Conservation (phyloP, 352 stramenopile species). For the Thalassiosira exigua region DNA sequence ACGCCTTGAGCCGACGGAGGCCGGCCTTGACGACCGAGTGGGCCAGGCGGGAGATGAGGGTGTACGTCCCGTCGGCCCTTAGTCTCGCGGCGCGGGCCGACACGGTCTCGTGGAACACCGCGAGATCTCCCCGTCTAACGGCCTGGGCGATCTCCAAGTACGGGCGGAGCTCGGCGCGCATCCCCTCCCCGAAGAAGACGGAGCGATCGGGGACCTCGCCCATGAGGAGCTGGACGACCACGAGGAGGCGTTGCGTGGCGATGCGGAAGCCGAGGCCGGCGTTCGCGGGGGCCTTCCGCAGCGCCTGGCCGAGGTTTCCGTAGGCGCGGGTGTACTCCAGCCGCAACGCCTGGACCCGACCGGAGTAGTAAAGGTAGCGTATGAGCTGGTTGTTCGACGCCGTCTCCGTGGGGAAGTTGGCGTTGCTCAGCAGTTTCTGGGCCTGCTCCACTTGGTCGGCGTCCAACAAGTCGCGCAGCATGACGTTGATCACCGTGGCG, state of each 20-base stretch:
- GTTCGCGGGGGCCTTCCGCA: conserved; percentile 95
- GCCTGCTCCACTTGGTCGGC: conserved; percentile 82
- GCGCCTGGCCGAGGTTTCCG: conserved; percentile 94
- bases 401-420: conserved; percentile 79
- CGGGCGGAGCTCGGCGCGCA: conserved; percentile 89
- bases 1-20: conserved; percentile 95
- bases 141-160: conserved; percentile 97
- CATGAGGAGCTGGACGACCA: conserved; percentile 98
- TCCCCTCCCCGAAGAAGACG: conserved; percentile 89
- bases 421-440: conserved; percentile 81
- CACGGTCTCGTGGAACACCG: conserved; percentile 93
- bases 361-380: conserved; percentile 96
- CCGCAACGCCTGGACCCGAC: conserved; percentile 95
- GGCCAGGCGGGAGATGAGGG: conserved; percentile 94
- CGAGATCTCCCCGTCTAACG: conserved; percentile 94
- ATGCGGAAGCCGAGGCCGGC: conserved; percentile 96
- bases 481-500: conserved; percentile 80
- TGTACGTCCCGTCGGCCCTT: conserved; percentile 93
- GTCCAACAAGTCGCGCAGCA: conserved; percentile 75
- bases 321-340: conserved; percentile 97
- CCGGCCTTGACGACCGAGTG: conserved; percentile 99
- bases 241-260: conserved; percentile 94
- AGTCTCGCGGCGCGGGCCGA: conserved; percentile 89
- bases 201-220: conserved; percentile 95
- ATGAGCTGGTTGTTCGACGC: conserved; percentile 99